Evolutionary conservation across 2,329 filamentous ascomycete genomes (phyloP), one percentile per base, ranked within the genome.

Genomic region (Aspergillus texensis): DNA sequence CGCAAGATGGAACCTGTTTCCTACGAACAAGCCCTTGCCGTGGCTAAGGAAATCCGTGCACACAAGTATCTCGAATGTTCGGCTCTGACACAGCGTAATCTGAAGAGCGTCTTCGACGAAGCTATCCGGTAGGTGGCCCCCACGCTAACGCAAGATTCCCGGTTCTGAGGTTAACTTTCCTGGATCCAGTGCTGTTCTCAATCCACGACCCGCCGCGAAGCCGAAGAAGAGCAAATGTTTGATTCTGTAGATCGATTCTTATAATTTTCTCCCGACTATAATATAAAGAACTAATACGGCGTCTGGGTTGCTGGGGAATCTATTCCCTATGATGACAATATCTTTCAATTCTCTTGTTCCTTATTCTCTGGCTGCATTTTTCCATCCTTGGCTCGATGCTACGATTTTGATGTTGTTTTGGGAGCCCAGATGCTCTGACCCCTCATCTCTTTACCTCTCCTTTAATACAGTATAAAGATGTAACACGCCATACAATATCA

Each of bases 51-150:
- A 74, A 97, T 99, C 81, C 91, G 89, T 77, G 94, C 95, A 53
- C 92, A 95, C 82, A 98, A 97, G 83, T 99, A 99, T 81, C 86
- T 98, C 48, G 95, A 99, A 82, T 99, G 95, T 83, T 98, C 95
- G 58, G 95, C 95, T 55, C 84, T 99, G 70, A 99, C 95, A 43
- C 95, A 98, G 84, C 86, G 94, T 75, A 97, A 97, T 80, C 81
- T 99, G 72, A 99, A 99, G 89, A 96, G 93, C 74, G 95, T 99
- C 56, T 99, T 99, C 77, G 95, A 99, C 76, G 94, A 97, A 82
- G 95, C 95, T 39, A 99, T 99, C 77, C 90, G 95, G 95, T 98
- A 83, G 72, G 90, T 81, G 24, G 21, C 24, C 24, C 24, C n/a
- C 34, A 55, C 24, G 34, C 2, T 19, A 53, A 21, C 1, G 30